Conservation (phyloP, 768 basidiomycete genomes). For the Boletus sp. region DNA sequence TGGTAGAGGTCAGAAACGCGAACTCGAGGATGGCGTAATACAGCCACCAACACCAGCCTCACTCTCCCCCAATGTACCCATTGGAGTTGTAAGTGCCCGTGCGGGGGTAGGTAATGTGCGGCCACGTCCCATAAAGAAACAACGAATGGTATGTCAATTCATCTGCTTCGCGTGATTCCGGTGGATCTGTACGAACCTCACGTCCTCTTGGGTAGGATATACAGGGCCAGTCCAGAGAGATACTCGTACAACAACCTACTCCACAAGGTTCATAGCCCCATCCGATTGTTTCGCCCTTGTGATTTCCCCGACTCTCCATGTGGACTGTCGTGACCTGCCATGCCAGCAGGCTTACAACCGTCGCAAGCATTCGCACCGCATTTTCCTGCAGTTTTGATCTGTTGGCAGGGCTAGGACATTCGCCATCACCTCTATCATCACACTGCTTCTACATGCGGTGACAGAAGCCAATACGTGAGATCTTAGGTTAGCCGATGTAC, state of each 20-base stretch:
- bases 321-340: conserved; percentile 6
- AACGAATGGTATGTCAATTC: conserved; percentile 55
- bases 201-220: conserved; percentile 43
- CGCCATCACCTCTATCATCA: conserved; percentile 1
- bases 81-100: conserved; percentile 46
- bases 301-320: conserved; percentile 4
- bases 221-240: conserved; percentile 60
- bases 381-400: conserved; percentile 11
- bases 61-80: conserved; percentile 23
- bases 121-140: conserved; percentile 74
- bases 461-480: conserved; percentile 14
- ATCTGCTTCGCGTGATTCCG: background rate
- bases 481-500: conserved; percentile 18
- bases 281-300: background rate
- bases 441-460: conserved; percentile 7
- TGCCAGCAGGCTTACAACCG: conserved; percentile 5
- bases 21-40: conserved; percentile 25
- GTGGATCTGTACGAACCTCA: conserved; percentile 7
- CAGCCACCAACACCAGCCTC: conserved; percentile 22
- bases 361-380: conserved; percentile 3
- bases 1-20: conserved; percentile 34
- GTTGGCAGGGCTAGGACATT: conserved; percentile 3
- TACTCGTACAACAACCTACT: conserved; percentile 68
- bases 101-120: conserved; percentile 56
- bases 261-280: conserved; percentile 57